Percentiles rank a stretch among this genome's conserved stretches.
phyloP scores from a whole-genome alignment of 192 early-diverging fungal species.

The Gorgonomyces haynaldii region DNA sequence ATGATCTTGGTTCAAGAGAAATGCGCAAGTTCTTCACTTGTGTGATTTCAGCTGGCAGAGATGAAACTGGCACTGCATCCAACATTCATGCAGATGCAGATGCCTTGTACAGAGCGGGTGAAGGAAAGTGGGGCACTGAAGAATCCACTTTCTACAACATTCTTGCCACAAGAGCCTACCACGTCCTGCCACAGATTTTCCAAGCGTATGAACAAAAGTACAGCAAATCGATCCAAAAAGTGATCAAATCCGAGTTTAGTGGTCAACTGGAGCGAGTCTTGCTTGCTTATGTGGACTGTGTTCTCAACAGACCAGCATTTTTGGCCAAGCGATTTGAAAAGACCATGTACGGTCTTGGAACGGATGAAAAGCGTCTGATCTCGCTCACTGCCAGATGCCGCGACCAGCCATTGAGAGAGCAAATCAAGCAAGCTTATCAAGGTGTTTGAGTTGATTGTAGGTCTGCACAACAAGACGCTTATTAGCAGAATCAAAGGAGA shows the following conservation, averaged over 20 bases:
- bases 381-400: conserved; percentile 24
- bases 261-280: conserved; percentile 29
- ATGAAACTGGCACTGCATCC: conserved; percentile 11
- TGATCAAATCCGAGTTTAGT: conserved; percentile 31
- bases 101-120: conserved; percentile 33
- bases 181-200: conserved; percentile 28
- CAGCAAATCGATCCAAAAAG: conserved; percentile 20
- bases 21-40: conserved; percentile 17
- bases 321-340: conserved; percentile 33
- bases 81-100: conserved; percentile 28
- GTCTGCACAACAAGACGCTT: conserved; percentile 20
- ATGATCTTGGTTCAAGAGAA: conserved; percentile 23
- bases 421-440: conserved; percentile 23
- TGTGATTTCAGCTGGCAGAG: conserved; percentile 15
- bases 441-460: background rate
- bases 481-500: conserved; percentile 18
- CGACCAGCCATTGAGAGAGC: conserved; percentile 20
- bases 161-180: conserved; percentile 11
- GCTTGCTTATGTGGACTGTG: conserved; percentile 15
- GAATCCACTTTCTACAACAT: conserved; percentile 28
- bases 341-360: conserved; percentile 37
- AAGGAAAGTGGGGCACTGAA: conserved; percentile 31
- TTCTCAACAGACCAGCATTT: conserved; percentile 15
- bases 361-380: conserved; percentile 33
- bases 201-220: conserved; percentile 25